Percentiles rank a stretch among this genome's conserved stretches.
phyloP scores from a whole-genome alignment of 2,329 filamentous ascomycete genomes.

The Cryoendolithus antarcticus region DNA sequence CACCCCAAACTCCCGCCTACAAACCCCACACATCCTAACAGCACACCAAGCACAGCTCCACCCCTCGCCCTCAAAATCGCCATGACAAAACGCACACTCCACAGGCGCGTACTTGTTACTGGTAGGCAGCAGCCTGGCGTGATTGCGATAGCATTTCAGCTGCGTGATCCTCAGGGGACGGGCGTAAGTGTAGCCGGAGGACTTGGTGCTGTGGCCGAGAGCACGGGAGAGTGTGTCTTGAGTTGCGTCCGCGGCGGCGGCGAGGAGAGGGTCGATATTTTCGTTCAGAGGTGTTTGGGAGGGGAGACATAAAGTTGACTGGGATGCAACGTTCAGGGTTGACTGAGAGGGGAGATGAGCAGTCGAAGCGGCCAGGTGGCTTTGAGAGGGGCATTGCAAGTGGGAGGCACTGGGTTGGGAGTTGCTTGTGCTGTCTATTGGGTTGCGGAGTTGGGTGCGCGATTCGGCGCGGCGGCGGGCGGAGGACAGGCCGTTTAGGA shows the following conservation, averaged over 20 bases:
- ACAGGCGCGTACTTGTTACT: constrained; percentile 21
- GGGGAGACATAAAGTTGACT: background rate
- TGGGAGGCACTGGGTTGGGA: background rate
- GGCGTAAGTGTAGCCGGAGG: constrained; percentile 20
- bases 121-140: constrained; percentile 15
- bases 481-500: constrained; percentile 22
- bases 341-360: too few relatives aligned
- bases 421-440: constrained; percentile 2
- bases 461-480: constrained; percentile 20
- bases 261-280: constrained; percentile 1
- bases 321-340: background rate
- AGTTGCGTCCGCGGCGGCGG: too few relatives aligned
- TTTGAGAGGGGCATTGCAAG: constrained; percentile 2
- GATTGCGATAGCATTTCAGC: constrained; percentile 18
- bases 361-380: background rate
- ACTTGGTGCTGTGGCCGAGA: constrained; percentile 20
- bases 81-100: constrained; percentile 23
- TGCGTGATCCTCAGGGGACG: constrained; percentile 17
- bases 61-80: constrained; percentile 18
- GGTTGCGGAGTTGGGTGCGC: constrained; percentile 8
- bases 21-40: constrained; percentile 19
- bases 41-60: constrained; percentile 23
- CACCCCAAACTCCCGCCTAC: constrained; percentile 14
- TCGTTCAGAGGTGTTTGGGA: too few relatives aligned
- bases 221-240: constrained; percentile 13